Percentiles rank a stretch among this genome's conserved stretches.
Evolutionary conservation across 352 stramenopile species (phyloP).

Genomic region (Pythium oligandrum): DNA sequence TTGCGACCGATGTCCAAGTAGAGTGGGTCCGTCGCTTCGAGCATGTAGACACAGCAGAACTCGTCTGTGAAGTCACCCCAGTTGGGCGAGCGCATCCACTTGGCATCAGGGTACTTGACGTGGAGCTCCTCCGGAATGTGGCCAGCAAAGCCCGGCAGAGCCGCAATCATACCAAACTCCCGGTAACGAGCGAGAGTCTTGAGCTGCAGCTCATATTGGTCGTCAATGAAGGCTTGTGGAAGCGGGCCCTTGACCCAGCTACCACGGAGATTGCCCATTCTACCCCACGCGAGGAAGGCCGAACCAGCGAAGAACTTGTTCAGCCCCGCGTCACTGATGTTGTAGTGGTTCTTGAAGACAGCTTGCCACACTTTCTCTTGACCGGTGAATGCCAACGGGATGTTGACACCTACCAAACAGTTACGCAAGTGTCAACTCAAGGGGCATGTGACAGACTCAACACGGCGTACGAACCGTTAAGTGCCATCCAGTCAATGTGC

Average conservation of each 20-base stretch:
- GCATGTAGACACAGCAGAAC: constrained; percentile 82
- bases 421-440: not conserved
- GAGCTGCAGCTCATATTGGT: constrained; percentile 70
- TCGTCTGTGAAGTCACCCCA: constrained; percentile 77
- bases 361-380: constrained; percentile 88
- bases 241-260: constrained; percentile 82
- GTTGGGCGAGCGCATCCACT: constrained; percentile 76
- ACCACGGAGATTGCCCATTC: constrained; percentile 87
- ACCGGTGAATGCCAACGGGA: constrained; percentile 86
- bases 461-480: constrained; percentile 54
- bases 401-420: constrained; percentile 69
- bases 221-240: constrained; percentile 80
- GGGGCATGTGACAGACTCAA: not conserved
- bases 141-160: constrained; percentile 85
- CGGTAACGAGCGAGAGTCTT: constrained; percentile 81
- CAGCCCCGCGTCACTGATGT: constrained; percentile 67
- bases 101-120: constrained; percentile 58
- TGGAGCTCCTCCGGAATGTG: constrained; percentile 86
- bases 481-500: constrained; percentile 91
- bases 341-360: constrained; percentile 79
- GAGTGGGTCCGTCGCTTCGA: constrained; percentile 75
- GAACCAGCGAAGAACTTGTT: constrained; percentile 87
- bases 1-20: constrained; percentile 75
- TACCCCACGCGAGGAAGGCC: constrained; percentile 86
- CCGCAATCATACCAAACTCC: constrained; percentile 87